Percentiles rank a stretch among this genome's conserved stretches.
Evolutionary conservation across 768 basidiomycete genomes (phyloP).

Genomic region (Rubroboletus pulcherrimus): DNA sequence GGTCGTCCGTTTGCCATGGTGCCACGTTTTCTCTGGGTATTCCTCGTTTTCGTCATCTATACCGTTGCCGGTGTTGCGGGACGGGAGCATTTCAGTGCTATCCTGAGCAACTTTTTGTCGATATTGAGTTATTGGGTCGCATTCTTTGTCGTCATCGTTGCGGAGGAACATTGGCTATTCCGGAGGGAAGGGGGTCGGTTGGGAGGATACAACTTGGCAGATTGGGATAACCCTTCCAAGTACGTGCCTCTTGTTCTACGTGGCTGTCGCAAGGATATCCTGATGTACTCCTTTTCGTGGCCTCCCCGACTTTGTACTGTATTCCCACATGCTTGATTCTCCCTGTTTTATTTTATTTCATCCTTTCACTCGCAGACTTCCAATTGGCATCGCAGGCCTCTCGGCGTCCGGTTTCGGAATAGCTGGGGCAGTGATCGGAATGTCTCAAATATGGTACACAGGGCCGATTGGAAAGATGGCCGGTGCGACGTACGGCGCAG

Average conservation of each 20-base stretch:
- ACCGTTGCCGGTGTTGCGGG: conserved; percentile 41
- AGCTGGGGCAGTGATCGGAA: conserved; percentile 47
- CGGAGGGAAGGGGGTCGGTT: conserved; percentile 37
- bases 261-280: background rate
- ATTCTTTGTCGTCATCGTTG: conserved; percentile 44
- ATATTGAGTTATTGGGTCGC: conserved; percentile 46
- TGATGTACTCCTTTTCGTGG: background rate
- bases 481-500: conserved; percentile 41
- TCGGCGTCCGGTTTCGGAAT: conserved; percentile 45
- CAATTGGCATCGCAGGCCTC: conserved; percentile 46
- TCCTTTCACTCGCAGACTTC: conserved; percentile 36
- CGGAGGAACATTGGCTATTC: conserved; percentile 47
- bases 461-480: conserved; percentile 45
- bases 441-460: conserved; percentile 52
- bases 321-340: no score
- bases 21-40: conserved; percentile 45
- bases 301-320: background rate
- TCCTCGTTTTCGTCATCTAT: conserved; percentile 37
- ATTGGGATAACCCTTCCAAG: conserved; percentile 42
- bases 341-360: background rate
- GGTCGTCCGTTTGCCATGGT: conserved; percentile 41
- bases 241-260: conserved; percentile 14
- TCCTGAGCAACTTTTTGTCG: conserved; percentile 41
- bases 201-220: conserved; percentile 50
- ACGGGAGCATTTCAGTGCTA: conserved; percentile 42